phyloP scores from a whole-genome alignment of 306 rosid genomes.

The Cucumis cinereus region DNA sequence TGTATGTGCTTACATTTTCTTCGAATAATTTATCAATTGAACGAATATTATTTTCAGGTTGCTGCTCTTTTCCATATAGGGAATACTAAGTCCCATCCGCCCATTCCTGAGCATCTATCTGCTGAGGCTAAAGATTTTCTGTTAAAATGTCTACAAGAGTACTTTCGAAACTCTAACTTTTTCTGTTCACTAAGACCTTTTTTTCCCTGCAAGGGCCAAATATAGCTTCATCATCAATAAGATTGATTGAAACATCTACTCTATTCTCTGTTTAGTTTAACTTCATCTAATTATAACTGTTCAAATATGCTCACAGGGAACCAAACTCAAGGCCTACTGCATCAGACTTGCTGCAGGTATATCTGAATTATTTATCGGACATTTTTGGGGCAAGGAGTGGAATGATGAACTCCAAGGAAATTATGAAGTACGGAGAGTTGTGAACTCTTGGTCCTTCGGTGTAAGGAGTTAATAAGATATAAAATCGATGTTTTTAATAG shows the following conservation, averaged over 20 bases:
- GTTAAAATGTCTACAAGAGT: constrained; percentile 76
- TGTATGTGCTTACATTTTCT: background rate
- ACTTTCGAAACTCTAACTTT: constrained; percentile 14
- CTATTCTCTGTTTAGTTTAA: background rate
- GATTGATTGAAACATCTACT: background rate
- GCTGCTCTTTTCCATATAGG: constrained; percentile 87
- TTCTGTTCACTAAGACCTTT: background rate
- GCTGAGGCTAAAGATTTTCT: constrained; percentile 78
- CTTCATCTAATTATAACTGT: background rate
- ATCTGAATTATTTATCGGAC: background rate
- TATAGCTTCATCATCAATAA: background rate
- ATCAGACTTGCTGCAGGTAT: constrained; percentile 74
- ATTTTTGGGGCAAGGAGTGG: too few relatives aligned
- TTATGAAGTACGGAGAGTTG: too few relatives aligned
- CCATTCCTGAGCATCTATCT: constrained; percentile 86
- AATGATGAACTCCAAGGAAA: too few relatives aligned
- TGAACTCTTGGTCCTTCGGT: too few relatives aligned
- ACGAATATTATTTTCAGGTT: constrained; percentile 41
- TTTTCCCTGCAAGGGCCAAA: background rate
- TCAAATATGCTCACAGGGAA: constrained; percentile 60
- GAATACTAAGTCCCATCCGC: constrained; percentile 88
- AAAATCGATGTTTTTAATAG: too few relatives aligned
- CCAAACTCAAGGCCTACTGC: constrained; percentile 68
- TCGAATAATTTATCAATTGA: constrained; percentile 5
- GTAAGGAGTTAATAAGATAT: too few relatives aligned